A percentile compares a stretch with the other conserved stretches of the same genome.
These are phyloP conservation scores for Lentinula detonsa DNA, from an alignment of 768 basidiomycete genomes.

Conservation along the genomic window DNA sequence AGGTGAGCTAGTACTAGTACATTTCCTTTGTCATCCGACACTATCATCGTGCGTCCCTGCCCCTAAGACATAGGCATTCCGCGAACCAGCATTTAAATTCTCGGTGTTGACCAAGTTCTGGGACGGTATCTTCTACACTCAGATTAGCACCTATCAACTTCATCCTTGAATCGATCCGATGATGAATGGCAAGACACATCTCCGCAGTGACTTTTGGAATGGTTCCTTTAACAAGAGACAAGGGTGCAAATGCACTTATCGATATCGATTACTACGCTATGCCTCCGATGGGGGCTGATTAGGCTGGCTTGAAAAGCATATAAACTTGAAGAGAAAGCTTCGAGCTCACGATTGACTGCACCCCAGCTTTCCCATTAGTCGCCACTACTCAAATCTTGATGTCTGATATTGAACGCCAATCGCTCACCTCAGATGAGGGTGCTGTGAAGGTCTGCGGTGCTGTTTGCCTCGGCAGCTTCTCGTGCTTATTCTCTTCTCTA, in stretches of 20 bases:
- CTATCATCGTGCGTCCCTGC: background rate
- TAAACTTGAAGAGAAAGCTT: background rate
- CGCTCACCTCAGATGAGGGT: background rate
- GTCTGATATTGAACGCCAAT: background rate
- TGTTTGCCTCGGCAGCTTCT: background rate
- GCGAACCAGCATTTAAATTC: background rate
- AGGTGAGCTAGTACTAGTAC: too few species aligned
- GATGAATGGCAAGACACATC: background rate
- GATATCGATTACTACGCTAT: background rate
- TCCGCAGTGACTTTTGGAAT: background rate
- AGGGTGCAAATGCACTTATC: background rate
- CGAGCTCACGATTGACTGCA: too few species aligned
- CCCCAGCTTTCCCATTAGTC: background rate
- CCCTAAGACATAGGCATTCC: background rate
- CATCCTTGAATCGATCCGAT: background rate
- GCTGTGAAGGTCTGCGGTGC: background rate
- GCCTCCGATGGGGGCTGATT: background rate
- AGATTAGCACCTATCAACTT: background rate
- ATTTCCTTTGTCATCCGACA: too few species aligned
- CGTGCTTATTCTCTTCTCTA: too few species aligned
- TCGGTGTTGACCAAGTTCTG: background rate
- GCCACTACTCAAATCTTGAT: background rate
- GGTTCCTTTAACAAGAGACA: background rate
- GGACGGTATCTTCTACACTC: background rate
- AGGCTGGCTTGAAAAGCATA: background rate